Percentiles rank a stretch among this genome's conserved stretches.
Conservation (phyloP, 768 basidiomycete species). For the Hericium rajendrae region DNA sequence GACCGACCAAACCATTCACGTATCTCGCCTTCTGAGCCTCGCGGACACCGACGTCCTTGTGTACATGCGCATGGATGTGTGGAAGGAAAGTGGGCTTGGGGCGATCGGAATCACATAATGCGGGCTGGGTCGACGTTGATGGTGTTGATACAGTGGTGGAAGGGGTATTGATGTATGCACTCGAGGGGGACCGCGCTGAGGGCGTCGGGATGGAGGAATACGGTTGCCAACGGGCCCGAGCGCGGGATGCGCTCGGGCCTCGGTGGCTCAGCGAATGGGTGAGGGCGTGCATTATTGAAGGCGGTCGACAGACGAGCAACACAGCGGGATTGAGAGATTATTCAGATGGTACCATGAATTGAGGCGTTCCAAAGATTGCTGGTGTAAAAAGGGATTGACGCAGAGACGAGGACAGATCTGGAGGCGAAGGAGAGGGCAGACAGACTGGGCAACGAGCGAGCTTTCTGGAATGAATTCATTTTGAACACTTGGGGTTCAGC, state of each 20-base stretch:
- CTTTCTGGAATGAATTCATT: conserved; percentile 30
- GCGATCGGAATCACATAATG: conserved; percentile 26
- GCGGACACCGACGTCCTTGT: conserved; percentile 28
- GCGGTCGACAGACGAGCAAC: conserved; percentile 1
- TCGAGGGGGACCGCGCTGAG: conserved; percentile 29
- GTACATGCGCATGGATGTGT: conserved; percentile 10
- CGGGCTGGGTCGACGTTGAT: conserved; percentile 3
- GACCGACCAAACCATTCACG: conserved; percentile 62
- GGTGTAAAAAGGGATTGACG: conserved; percentile 2
- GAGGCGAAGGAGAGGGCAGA: conserved; percentile 11
- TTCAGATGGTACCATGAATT: conserved; percentile 10
- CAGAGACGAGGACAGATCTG: not conserved
- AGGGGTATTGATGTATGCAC: conserved; percentile 19
- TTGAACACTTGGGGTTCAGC: conserved; percentile 17
- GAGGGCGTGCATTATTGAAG: conserved; percentile 24
- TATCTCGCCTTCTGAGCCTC: conserved; percentile 52
- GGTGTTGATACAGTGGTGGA: conserved; percentile 16
- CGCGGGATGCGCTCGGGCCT: conserved; percentile 54
- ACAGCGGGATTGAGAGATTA: not conserved
- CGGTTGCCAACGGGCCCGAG: conserved; percentile 75
- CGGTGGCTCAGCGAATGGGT: conserved; percentile 56
- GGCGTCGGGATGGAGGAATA: conserved; percentile 34
- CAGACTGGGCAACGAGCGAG: conserved; percentile 17
- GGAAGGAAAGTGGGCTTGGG: conserved; percentile 11
- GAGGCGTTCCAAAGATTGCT: not conserved